phyloP scores from a whole-genome alignment of 2,329 filamentous ascomycete species.

The Penicillium brevicompactum region DNA sequence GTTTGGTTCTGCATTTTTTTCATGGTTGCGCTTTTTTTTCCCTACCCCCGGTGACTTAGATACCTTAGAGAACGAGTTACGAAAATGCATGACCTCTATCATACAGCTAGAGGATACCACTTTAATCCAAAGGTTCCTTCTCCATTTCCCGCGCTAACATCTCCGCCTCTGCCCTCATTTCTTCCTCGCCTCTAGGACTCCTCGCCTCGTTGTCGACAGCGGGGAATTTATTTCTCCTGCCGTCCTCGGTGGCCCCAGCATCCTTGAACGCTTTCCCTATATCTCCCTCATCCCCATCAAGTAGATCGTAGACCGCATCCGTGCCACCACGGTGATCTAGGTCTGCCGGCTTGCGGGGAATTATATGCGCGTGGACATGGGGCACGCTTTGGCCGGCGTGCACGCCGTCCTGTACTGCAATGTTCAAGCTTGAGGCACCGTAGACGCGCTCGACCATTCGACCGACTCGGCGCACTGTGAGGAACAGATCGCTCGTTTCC shows the following conservation, averaged over 20 bases:
- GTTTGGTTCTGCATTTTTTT: constrained; percentile 14
- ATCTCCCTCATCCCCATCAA: constrained; percentile 85
- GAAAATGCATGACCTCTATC: constrained; percentile 14
- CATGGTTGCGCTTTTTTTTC: constrained; percentile 2
- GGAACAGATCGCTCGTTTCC: constrained; percentile 84
- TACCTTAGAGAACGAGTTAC: constrained; percentile 21
- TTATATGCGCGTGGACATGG: constrained; percentile 91
- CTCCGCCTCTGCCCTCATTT: constrained; percentile 79
- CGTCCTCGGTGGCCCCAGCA: constrained; percentile 41
- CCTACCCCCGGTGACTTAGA: constrained; percentile 9
- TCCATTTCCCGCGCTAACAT: constrained; percentile 53
- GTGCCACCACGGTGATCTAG: constrained; percentile 59
- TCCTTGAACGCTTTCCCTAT: constrained; percentile 72
- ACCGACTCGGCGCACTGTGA: constrained; percentile 80
- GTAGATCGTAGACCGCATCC: constrained; percentile 78
- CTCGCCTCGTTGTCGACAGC: constrained; percentile 72
- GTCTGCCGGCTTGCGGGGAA: constrained; percentile 68
- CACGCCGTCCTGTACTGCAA: constrained; percentile 90
- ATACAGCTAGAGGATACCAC: neutral
- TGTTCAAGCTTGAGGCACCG: constrained; percentile 76
- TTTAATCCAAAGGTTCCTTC: constrained; percentile 36
- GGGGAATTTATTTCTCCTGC: constrained; percentile 62
- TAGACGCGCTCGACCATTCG: constrained; percentile 68
- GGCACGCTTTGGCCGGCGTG: constrained; percentile 92
- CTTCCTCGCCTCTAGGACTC: constrained; percentile 66